Base-by-base conservation (phyloP, 495 filamentous ascomycete genomes). In the Penicillium robsamsonii region DNA sequence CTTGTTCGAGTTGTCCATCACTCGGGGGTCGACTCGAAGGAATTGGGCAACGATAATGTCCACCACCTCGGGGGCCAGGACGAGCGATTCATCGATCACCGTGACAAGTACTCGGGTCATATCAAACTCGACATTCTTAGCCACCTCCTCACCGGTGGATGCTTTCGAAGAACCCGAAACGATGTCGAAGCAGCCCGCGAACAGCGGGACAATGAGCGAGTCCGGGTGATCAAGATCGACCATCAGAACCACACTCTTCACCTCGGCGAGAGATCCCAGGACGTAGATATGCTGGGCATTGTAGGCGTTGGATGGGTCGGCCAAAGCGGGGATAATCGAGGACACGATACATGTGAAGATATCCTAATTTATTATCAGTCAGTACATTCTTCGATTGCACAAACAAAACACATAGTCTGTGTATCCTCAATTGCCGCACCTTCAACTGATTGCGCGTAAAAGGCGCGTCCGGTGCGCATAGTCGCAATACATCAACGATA, bases 1-100 rank as follows among this genome's bases (percentile, higher is more conserved):
- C 58, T 67, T 74, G 33, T 53, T 59, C 24, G 64, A 65, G 43
- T 67, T 81, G 8, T 78, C 73, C 22, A 83, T 50, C 17, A 76
- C 74, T 22, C 79, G 77, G 11, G 87, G 86, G 53, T 90, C 90
- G 3, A 90, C 90, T 57, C 94, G 84, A 43, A 97, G 77, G 65
- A 99, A 99, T 69, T 99, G 94, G 4, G 91, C 91, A 58, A 97
- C 86, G 56, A 99, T 91, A 12, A 92, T 85, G 65, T 99, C 93
- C n/a, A 97, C 81, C 1, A 94, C 90, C 55, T 90, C 85, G 0
- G 84, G 73, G 0, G 95, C 89, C 3, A 99, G 77, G n/a, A 81
- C 84, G 13, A 81, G 75, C 37, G 87, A 86, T 70, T 99, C 94
- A 60, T 97, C 95, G 22, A 97, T 86, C 41, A 99, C 77, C 4